phyloP scores from a whole-genome alignment of 2,329 filamentous ascomycete genomes.

The Reticulascus tulasneorum region DNA sequence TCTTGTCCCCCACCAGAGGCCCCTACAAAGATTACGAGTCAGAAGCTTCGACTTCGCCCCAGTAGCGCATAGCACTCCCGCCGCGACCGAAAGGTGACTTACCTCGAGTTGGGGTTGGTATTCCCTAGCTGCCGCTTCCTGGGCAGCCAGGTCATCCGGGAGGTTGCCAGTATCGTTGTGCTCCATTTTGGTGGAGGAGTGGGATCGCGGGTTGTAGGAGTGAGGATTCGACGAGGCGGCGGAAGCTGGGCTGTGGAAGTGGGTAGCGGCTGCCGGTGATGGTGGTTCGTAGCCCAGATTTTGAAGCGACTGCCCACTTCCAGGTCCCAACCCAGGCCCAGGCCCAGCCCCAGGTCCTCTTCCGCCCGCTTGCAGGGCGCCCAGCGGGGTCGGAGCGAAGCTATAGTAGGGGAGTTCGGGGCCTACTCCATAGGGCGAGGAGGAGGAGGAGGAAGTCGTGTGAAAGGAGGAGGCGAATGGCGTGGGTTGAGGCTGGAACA shows the following conservation, averaged over 20 bases:
- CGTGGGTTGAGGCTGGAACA: conserved; percentile 53
- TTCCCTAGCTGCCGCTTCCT: conserved; percentile 57
- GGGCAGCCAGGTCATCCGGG: conserved; percentile 47
- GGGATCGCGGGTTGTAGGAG: conserved; percentile 7
- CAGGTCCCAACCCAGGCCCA: background rate
- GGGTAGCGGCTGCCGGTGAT: background rate
- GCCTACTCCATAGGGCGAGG: conserved; percentile 1
- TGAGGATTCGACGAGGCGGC: conserved; percentile 7
- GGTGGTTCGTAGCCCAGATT: background rate
- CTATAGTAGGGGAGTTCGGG: conserved; percentile 2
- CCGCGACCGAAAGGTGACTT: conserved; percentile 19
- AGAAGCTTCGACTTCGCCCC: background rate
- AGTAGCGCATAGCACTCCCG: too few species aligned
- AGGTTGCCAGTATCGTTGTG: conserved; percentile 5
- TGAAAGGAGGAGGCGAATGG: conserved; percentile 42
- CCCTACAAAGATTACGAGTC: conserved; percentile 56
- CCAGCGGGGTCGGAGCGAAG: conserved; percentile 1
- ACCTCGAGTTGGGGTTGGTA: conserved; percentile 57
- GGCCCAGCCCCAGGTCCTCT: background rate
- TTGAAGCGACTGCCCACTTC: background rate
- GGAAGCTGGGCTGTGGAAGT: conserved; percentile 4
- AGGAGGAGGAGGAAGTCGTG: conserved; percentile 9
- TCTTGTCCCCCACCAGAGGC: conserved; percentile 74
- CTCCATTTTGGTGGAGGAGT: conserved; percentile 3
- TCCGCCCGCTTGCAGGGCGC: background rate